Evolutionary conservation across 2,329 filamentous ascomycete species (phyloP).

Genomic region (Cladophialophora immunda): DNA sequence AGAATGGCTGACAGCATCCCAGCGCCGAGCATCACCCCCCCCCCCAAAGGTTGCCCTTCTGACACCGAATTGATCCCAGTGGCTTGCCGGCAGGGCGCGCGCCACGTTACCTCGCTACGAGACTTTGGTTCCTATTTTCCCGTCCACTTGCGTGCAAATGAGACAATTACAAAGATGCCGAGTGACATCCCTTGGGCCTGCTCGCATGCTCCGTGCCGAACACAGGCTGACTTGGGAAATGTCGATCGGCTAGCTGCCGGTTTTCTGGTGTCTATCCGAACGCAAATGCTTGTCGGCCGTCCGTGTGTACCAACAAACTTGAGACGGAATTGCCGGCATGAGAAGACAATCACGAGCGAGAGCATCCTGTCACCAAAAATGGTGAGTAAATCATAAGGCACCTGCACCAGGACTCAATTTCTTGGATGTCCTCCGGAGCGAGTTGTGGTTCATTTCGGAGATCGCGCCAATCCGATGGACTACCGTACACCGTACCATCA

Average conservation of each 20-base stretch:
- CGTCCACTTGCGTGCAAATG: neutral
- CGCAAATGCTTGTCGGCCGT: neutral
- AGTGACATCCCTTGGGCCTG: neutral
- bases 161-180: neutral
- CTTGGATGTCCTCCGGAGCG: neutral
- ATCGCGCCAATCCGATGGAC: neutral
- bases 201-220: neutral
- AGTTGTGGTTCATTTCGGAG: conserved; percentile 6
- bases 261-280: neutral
- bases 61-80: neutral
- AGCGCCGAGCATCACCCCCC: neutral
- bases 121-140: neutral
- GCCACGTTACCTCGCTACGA: conserved; percentile 12
- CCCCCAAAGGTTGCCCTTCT: neutral
- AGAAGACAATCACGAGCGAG: neutral
- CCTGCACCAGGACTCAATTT: neutral
- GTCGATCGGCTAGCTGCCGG: neutral
- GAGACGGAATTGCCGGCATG: neutral
- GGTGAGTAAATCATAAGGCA: neutral
- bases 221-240: neutral
- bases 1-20: neutral
- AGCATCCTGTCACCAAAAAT: neutral
- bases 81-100: conserved; percentile 7
- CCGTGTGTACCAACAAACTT: neutral
- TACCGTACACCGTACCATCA: neutral